These are phyloP conservation scores for Colletotrichum zoysiae DNA, from an alignment of 2,329 filamentous ascomycete genomes.

Conservation along the genomic window DNA sequence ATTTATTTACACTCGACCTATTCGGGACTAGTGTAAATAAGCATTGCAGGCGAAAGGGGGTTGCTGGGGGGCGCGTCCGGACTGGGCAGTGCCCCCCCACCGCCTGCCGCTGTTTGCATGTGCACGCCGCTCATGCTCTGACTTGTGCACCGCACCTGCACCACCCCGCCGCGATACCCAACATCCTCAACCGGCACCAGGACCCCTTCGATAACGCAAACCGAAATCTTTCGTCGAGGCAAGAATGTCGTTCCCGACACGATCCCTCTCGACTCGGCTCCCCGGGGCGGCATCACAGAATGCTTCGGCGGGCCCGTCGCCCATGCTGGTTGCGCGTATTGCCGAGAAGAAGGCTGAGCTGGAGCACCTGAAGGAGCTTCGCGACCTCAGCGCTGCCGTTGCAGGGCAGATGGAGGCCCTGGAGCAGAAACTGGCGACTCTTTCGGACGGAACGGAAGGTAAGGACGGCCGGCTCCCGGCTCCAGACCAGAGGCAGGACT, in stretches of 20 bases:
- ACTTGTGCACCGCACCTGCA: slow-evolving; percentile 6
- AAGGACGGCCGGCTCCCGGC: slow-evolving; percentile 18
- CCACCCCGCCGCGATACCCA: slow-evolving; percentile 1
- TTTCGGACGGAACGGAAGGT: slow-evolving; percentile 88
- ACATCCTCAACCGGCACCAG: background rate
- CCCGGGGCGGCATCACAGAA: slow-evolving; percentile 70
- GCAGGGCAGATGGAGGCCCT: slow-evolving; percentile 86
- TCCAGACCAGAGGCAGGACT: background rate
- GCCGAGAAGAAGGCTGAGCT: slow-evolving; percentile 89
- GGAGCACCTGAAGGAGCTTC: slow-evolving; percentile 81
- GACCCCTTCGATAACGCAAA: background rate
- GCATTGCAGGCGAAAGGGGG: slow-evolving; percentile 9
- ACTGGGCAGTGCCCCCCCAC: slow-evolving; percentile 14
- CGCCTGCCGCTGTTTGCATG: slow-evolving; percentile 25
- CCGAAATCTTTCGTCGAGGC: background rate
- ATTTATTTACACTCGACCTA: slow-evolving; percentile 43
- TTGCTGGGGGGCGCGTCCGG: slow-evolving; percentile 39
- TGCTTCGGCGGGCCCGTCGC: slow-evolving; percentile 70
- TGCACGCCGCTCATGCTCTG: slow-evolving; percentile 16
- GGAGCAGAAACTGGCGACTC: slow-evolving; percentile 80
- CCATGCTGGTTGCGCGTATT: slow-evolving; percentile 79
- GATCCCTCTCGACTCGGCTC: slow-evolving; percentile 74
- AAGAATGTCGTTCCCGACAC: slow-evolving; percentile 68
- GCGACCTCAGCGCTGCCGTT: slow-evolving; percentile 82
- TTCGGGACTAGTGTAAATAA: slow-evolving; percentile 38